Evolutionary conservation across 163 green algal genomes (phyloP).

Genomic region (Smithsoniella earleae): DNA sequence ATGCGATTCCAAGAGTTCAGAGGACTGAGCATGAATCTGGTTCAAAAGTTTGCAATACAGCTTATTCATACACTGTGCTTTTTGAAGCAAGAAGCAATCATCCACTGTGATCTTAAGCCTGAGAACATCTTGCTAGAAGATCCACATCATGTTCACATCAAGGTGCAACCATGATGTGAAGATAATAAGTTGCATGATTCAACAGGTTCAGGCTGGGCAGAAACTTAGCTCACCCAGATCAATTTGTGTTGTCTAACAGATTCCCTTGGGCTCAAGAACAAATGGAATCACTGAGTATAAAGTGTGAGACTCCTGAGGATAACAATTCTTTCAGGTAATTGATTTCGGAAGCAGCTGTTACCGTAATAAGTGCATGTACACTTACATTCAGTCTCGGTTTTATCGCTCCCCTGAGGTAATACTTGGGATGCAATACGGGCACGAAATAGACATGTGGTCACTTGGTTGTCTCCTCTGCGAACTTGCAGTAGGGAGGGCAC

Average conservation of each 20-base stretch:
- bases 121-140: slow-evolving; percentile 82
- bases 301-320: too few species aligned
- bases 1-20: slow-evolving; percentile 71
- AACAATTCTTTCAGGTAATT: slow-evolving; percentile 51
- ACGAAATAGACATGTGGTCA: slow-evolving; percentile 76
- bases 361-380: slow-evolving; percentile 68
- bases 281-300: too few species aligned
- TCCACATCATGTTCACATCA: slow-evolving; percentile 57
- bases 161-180: slow-evolving; percentile 36
- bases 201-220: too few species aligned
- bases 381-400: slow-evolving; percentile 83
- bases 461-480: slow-evolving; percentile 74
- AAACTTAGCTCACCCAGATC: too few species aligned
- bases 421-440: slow-evolving; percentile 58
- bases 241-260: too few species aligned
- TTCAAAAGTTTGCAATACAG: slow-evolving; percentile 50
- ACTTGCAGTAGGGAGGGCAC: slow-evolving; percentile 61
- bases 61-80: slow-evolving; percentile 50
- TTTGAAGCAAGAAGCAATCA: slow-evolving; percentile 53
- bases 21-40: slow-evolving; percentile 35
- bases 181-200: too few species aligned
- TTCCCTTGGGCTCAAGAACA: too few species aligned
- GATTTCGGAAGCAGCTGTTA: slow-evolving; percentile 85
- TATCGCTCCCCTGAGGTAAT: slow-evolving; percentile 82
- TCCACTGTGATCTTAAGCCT: slow-evolving; percentile 90